These are phyloP conservation scores for Lolium rigidum DNA, from an alignment of 176 grass and related monocot genomes.

Conservation along the genomic window DNA sequence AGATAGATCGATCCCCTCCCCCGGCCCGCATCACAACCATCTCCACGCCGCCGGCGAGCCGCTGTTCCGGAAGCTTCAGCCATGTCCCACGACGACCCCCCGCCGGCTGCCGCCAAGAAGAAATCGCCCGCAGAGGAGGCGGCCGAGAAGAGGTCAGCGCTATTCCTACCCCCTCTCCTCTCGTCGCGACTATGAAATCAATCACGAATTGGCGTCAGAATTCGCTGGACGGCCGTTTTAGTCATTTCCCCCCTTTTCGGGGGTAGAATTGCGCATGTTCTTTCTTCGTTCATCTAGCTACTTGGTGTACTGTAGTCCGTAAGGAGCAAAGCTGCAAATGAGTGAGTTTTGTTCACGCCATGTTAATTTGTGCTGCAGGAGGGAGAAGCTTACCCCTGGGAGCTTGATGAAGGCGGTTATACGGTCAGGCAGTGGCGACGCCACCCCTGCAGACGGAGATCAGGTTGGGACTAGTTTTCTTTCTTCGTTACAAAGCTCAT, in stretches of 20 bases:
- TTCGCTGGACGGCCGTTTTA: not conserved
- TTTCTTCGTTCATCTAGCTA: too few relatives aligned
- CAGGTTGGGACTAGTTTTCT: slow-evolving; percentile 51
- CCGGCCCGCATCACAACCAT: too few relatives aligned
- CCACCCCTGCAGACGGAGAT: slow-evolving; percentile 74
- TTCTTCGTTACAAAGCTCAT: not conserved
- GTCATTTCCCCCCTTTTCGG: not conserved
- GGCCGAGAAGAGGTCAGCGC: slow-evolving; percentile 77
- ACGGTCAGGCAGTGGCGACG: slow-evolving; percentile 64
- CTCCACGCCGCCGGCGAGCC: slow-evolving; percentile 14
- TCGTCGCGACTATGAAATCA: not conserved
- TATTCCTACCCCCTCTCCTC: not conserved
- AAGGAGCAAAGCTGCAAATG: not conserved
- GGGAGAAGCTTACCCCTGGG: slow-evolving; percentile 81
- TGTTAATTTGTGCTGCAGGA: slow-evolving; percentile 54
- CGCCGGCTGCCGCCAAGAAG: slow-evolving; percentile 65
- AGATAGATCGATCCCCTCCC: slow-evolving; percentile 1
- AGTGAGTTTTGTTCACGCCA: not conserved
- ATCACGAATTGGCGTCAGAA: not conserved
- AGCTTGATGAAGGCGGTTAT: slow-evolving; percentile 92
- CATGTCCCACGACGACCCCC: slow-evolving; percentile 57
- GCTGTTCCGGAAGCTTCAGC: slow-evolving; percentile 31
- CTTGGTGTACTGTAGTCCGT: not conserved
- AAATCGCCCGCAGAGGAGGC: slow-evolving; percentile 74
- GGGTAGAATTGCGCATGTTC: not conserved